These are phyloP conservation scores for Colletotrichum karsti DNA, from an alignment of 2,329 filamentous ascomycete genomes.

Conservation along the genomic window DNA sequence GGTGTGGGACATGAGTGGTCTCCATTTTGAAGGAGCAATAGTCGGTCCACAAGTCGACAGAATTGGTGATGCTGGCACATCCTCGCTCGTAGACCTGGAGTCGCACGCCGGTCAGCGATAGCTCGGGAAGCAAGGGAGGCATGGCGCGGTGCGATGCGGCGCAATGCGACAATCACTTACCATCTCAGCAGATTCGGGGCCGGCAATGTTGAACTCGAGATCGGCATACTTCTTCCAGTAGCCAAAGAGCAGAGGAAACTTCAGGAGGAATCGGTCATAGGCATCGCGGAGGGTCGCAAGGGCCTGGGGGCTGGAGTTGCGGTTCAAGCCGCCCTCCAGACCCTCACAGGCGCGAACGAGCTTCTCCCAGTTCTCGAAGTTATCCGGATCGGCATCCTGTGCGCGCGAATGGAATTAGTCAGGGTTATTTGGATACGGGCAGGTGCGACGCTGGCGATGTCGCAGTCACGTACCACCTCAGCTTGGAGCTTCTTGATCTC, in stretches of 20 bases:
- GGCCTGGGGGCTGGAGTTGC: conserved; percentile 94
- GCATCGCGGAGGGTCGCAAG: conserved; percentile 86
- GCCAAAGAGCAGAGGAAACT: conserved; percentile 94
- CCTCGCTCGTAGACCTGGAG: conserved; percentile 91
- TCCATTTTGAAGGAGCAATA: conserved; percentile 99
- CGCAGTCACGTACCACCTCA: conserved; percentile 74
- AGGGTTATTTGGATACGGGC: background rate
- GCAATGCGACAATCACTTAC: conserved; percentile 56
- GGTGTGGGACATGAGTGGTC: conserved; percentile 91
- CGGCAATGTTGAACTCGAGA: conserved; percentile 94
- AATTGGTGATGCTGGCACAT: conserved; percentile 90
- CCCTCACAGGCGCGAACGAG: conserved; percentile 83
- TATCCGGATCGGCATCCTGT: conserved; percentile 79
- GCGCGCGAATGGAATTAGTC: background rate
- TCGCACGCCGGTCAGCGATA: background rate
- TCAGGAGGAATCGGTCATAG: conserved; percentile 92
- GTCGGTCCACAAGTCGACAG: conserved; percentile 95
- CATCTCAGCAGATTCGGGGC: conserved; percentile 97
- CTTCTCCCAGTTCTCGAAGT: conserved; percentile 95
- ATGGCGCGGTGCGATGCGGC: background rate
- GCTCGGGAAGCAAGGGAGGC: conserved; percentile 12
- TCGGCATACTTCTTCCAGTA: conserved; percentile 99
- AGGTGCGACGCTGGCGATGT: background rate
- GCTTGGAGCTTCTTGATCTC: conserved; percentile 82
- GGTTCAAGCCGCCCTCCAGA: conserved; percentile 92